These are phyloP conservation scores for Cladosporium phlei DNA, from an alignment of 2,329 filamentous ascomycete genomes.

Conservation along the genomic window DNA sequence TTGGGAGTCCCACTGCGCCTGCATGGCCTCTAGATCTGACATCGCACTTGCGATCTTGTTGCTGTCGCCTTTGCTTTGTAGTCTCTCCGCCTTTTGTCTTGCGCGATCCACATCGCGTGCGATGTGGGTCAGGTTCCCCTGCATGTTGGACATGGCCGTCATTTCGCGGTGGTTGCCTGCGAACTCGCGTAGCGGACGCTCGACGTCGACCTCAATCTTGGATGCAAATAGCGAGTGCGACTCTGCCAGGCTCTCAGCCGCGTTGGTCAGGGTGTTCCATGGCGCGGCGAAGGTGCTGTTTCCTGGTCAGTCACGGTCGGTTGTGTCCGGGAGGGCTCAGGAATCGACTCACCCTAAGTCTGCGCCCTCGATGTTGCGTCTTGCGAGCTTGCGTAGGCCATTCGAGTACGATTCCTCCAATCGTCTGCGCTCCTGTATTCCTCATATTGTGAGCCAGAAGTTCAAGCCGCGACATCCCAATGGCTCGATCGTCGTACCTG, in stretches of 20 bases:
- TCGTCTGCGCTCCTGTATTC: conserved; percentile 76
- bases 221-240: conserved; percentile 77
- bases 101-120: conserved; percentile 81
- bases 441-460: conserved; percentile 1
- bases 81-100: conserved; percentile 79
- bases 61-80: conserved; percentile 72
- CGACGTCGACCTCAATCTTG: conserved; percentile 83
- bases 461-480: conserved; percentile 1
- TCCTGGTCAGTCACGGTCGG: conserved; percentile 17
- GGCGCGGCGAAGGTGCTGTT: conserved; percentile 79
- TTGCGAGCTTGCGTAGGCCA: conserved; percentile 73
- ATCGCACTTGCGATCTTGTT: conserved; percentile 73
- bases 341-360: conserved; percentile 74
- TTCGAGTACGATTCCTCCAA: conserved; percentile 87
- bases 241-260: conserved; percentile 73
- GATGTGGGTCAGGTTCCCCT: conserved; percentile 72
- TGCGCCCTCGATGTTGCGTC: conserved; percentile 52
- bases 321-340: not conserved
- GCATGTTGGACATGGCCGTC: conserved; percentile 73
- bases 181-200: conserved; percentile 75
- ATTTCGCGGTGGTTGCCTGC: conserved; percentile 67
- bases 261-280: conserved; percentile 81
- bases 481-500: conserved; percentile 57
- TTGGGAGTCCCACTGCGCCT: conserved; percentile 85
- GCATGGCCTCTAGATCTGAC: conserved; percentile 69